Conservation (phyloP, 768 basidiomycete species). For the Podaxis sp. region DNA sequence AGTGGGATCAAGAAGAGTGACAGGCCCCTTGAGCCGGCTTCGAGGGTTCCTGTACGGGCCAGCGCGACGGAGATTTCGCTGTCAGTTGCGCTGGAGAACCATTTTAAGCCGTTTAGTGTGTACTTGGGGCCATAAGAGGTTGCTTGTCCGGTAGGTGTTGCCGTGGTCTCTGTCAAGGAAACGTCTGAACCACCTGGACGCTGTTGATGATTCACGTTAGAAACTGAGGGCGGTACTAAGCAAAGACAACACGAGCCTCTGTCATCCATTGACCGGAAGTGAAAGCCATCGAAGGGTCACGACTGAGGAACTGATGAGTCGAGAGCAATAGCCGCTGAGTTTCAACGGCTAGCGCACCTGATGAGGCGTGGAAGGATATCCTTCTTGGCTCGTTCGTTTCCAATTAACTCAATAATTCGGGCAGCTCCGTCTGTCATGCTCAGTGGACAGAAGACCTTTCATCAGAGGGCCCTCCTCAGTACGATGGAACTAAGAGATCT, state of each 20-base stretch:
- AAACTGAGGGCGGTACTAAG: slow-evolving; percentile 32
- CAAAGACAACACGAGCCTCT: slow-evolving; percentile 41
- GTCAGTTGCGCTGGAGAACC: slow-evolving; percentile 85
- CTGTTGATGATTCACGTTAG: slow-evolving; percentile 37
- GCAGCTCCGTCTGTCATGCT: slow-evolving; percentile 82
- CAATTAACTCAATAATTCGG: slow-evolving; percentile 67
- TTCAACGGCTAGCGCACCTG: slow-evolving; percentile 39
- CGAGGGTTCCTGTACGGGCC: slow-evolving; percentile 62
- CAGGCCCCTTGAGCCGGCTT: slow-evolving; percentile 61
- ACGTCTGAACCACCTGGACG: slow-evolving; percentile 77
- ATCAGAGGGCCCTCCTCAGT: neutral
- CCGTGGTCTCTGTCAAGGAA: slow-evolving; percentile 69
- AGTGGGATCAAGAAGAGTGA: slow-evolving; percentile 78
- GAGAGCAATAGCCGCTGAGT: neutral
- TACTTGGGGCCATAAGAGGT: slow-evolving; percentile 51
- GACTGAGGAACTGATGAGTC: slow-evolving; percentile 36
- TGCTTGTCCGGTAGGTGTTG: slow-evolving; percentile 34
- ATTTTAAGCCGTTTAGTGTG: slow-evolving; percentile 70
- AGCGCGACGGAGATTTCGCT: slow-evolving; percentile 70
- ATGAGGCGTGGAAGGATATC: slow-evolving; percentile 57
- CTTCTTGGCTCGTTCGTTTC: slow-evolving; percentile 59
- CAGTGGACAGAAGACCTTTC: slow-evolving; percentile 67
- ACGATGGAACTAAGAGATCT: neutral
- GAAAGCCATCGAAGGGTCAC: slow-evolving; percentile 59
- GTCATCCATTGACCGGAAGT: slow-evolving; percentile 88